These are phyloP conservation scores for Paxillus involutus DNA, from an alignment of 768 basidiomycete genomes.

Conservation along the genomic window DNA sequence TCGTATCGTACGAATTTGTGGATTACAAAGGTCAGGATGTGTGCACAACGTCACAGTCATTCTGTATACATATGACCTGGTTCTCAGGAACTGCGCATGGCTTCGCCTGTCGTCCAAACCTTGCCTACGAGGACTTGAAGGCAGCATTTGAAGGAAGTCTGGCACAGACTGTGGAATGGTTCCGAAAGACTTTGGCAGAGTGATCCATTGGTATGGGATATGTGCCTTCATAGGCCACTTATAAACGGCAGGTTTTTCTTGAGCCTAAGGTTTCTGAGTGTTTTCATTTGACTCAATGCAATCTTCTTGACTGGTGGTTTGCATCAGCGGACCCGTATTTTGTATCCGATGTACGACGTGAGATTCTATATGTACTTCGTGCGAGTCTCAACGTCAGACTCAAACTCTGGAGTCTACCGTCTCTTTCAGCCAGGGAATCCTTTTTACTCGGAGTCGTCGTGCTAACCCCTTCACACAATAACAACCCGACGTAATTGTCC, in stretches of 20 bases:
- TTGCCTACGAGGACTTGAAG: constrained; percentile 41
- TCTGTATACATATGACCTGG: constrained; percentile 1
- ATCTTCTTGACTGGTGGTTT: too few species aligned
- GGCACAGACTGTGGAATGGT: constrained; percentile 42
- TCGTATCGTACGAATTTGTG: constrained; percentile 35
- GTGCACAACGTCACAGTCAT: not conserved
- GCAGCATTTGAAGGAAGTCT: constrained; percentile 45
- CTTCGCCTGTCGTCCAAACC: constrained; percentile 48
- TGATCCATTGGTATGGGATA: constrained; percentile 1
- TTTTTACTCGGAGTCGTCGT: too few species aligned
- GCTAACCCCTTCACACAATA: not conserved
- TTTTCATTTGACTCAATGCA: too few species aligned
- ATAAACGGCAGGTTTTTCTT: not conserved
- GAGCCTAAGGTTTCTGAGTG: not conserved
- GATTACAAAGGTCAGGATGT: constrained; percentile 33
- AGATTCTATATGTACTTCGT: too few species aligned
- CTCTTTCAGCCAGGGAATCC: too few species aligned
- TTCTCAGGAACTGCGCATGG: constrained; percentile 46
- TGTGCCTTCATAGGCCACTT: too few species aligned
- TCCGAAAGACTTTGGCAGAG: constrained; percentile 34
- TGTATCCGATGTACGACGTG: too few species aligned
- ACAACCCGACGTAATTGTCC: not conserved
- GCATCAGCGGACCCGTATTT: too few species aligned
- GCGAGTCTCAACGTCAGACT: too few species aligned
- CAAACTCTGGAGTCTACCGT: too few species aligned